A percentile compares a stretch with the other conserved stretches of the same genome.
Conservation (phyloP, 768 basidiomycete genomes). For the Sarcodon aspratus region DNA sequence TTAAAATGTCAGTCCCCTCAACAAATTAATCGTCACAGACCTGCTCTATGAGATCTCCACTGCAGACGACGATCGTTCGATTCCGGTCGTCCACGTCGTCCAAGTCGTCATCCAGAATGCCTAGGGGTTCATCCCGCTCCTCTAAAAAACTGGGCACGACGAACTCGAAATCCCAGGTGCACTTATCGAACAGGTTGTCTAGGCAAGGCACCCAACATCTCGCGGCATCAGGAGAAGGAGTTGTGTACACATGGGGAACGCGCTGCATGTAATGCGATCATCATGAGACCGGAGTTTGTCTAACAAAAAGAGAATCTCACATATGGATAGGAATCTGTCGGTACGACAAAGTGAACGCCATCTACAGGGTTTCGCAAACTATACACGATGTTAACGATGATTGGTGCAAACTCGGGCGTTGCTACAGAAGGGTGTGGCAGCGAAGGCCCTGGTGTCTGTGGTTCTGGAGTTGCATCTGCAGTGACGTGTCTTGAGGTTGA, state of each 20-base stretch:
- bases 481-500: background rate
- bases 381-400: conserved; percentile 69
- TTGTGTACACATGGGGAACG: conserved; percentile 88
- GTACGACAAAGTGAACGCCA: conserved; percentile 76
- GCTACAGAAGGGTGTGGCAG: conserved; percentile 16
- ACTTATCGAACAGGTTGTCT: conserved; percentile 91
- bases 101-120: conserved; percentile 24
- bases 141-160: conserved; percentile 81
- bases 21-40: conserved; percentile 27
- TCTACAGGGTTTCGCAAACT: conserved; percentile 74
- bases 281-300: conserved; percentile 1
- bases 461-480: conserved; percentile 69
- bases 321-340: conserved; percentile 74
- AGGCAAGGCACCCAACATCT: conserved; percentile 98
- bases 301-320: conserved; percentile 34
- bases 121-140: conserved; percentile 39
- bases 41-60: conserved; percentile 92
- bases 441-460: conserved; percentile 47
- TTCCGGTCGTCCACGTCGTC: conserved; percentile 35
- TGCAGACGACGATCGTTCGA: conserved; percentile 75
- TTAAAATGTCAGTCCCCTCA: conserved; percentile 5
- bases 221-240: conserved; percentile 83
- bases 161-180: conserved; percentile 98
- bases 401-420: conserved; percentile 54
- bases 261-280: conserved; percentile 35